These are phyloP conservation scores for Rhynchospora pubera DNA, from an alignment of 176 grass and related monocot genomes.

Conservation along the genomic window DNA sequence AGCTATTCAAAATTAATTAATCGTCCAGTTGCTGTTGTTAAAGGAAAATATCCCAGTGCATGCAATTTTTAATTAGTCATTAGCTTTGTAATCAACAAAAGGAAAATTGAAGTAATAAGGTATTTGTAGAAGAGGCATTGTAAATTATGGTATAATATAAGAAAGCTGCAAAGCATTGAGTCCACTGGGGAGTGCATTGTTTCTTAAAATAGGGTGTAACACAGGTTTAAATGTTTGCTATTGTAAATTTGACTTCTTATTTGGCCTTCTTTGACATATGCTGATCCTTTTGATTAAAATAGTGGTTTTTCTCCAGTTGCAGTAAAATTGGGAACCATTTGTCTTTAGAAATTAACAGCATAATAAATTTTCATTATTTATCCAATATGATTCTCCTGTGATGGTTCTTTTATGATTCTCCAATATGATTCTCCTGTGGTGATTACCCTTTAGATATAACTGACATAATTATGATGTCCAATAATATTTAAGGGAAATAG, in stretches of 20 bases:
- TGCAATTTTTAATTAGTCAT: neutral
- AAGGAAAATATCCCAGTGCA: neutral
- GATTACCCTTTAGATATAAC: neutral
- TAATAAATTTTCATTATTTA: neutral
- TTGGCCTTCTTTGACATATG: neutral
- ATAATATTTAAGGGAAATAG: neutral
- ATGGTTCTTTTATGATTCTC: neutral
- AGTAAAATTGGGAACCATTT: neutral
- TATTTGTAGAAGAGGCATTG: neutral
- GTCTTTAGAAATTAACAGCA: neutral
- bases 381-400: neutral
- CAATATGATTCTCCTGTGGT: no score
- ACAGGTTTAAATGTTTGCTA: neutral
- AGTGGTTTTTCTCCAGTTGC: neutral
- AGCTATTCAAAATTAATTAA: neutral
- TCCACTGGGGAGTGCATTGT: neutral
- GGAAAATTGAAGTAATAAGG: neutral
- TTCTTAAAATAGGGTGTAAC: neutral
- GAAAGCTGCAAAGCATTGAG: neutral
- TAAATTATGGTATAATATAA: conserved; percentile 6
- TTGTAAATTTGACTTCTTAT: no score
- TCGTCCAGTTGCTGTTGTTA: neutral
- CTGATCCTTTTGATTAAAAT: neutral
- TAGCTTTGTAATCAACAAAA: conserved; percentile 8
- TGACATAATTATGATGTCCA: neutral